Evolutionary conservation across 2,329 filamentous ascomycete species (phyloP).

Genomic region (Talaromyces funiculosus): DNA sequence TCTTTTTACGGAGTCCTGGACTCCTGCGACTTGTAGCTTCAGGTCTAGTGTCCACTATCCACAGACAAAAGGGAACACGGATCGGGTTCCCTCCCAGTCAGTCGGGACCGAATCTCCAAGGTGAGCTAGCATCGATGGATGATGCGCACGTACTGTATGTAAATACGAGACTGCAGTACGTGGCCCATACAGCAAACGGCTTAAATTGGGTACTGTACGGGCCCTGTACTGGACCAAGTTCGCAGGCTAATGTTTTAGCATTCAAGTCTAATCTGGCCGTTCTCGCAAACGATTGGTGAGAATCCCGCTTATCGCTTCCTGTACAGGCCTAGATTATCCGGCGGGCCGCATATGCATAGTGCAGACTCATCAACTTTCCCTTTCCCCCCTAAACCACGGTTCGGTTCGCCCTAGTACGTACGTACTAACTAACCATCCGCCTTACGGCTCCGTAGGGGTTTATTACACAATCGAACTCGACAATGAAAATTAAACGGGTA

Average conservation of each 20-base stretch:
- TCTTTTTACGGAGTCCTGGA: not conserved
- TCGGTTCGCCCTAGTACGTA: not conserved
- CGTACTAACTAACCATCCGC: not conserved
- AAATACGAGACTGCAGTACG: not conserved
- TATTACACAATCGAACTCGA: too few species aligned
- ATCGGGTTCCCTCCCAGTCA: not conserved
- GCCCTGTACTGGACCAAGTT: not conserved
- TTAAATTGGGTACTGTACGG: not conserved
- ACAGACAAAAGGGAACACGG: not conserved
- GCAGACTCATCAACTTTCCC: not conserved
- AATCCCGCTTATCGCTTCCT: constrained; percentile 7
- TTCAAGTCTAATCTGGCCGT: not conserved
- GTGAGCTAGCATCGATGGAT: not conserved
- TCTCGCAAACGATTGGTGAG: not conserved
- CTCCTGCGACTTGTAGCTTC: too few species aligned
- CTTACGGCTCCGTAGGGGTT: too few species aligned
- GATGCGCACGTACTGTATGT: not conserved
- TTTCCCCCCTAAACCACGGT: not conserved
- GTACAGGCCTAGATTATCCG: constrained; percentile 4
- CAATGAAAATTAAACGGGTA: not conserved
- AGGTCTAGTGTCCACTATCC: not conserved
- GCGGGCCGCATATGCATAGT: constrained; percentile 6
- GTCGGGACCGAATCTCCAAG: not conserved
- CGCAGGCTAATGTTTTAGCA: not conserved
- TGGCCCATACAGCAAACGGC: not conserved